Evolutionary conservation across 352 stramenopile genomes (phyloP).

Genomic region (Halophytophthora batemanensis): DNA sequence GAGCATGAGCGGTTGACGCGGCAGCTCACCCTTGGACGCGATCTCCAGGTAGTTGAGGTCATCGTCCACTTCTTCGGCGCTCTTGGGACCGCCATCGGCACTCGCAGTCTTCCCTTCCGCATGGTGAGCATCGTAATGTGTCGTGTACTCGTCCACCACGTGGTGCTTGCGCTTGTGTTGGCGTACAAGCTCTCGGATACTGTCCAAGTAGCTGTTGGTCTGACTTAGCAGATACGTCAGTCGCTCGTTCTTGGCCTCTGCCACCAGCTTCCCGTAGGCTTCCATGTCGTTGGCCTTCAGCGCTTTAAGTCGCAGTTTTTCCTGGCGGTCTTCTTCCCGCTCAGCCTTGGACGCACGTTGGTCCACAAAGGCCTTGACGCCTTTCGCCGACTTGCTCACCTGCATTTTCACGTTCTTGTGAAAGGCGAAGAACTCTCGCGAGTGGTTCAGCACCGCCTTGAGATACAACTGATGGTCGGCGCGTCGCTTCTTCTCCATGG

Average conservation of each 20-base stretch:
- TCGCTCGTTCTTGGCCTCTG: conserved; percentile 97
- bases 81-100: conserved; percentile 6
- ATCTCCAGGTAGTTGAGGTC: conserved; percentile 86
- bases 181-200: conserved; percentile 92
- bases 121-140: conserved; percentile 33
- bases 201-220: conserved; percentile 96
- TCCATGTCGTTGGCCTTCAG: conserved; percentile 97
- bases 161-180: conserved; percentile 87
- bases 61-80: conserved; percentile 50
- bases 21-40: conserved; percentile 78
- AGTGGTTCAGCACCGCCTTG: conserved; percentile 79
- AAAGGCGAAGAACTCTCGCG: conserved; percentile 82
- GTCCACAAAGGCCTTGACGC: conserved; percentile 75
- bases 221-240: conserved; percentile 96
- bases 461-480: conserved; percentile 78
- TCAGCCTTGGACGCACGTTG: conserved; percentile 74
- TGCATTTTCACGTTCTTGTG: conserved; percentile 84
- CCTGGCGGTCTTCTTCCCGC: conserved; percentile 83
- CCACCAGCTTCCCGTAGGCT: conserved; percentile 95
- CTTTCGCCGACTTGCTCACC: conserved; percentile 61
- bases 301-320: conserved; percentile 87
- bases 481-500: conserved; percentile 79
- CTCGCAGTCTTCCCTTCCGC: conserved; percentile 16
- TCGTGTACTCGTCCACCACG: conserved; percentile 44
- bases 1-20: conserved; percentile 94